Conservation (phyloP, 176 grass and related monocot genomes). For the Saccharum spontaneum region DNA sequence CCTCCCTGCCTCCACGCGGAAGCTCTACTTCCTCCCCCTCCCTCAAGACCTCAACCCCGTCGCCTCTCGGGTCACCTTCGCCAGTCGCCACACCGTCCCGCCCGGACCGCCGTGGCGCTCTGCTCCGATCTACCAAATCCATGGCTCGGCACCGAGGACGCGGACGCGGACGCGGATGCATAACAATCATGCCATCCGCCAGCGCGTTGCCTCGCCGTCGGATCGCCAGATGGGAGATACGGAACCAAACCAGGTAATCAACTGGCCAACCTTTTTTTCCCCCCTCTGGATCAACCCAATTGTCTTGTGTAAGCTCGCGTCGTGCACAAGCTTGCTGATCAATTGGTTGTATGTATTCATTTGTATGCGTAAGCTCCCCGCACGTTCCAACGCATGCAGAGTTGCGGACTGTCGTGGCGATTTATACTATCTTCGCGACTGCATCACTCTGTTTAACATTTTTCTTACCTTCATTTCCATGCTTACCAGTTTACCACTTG, state of each 20-base stretch:
- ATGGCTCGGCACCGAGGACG: neutral
- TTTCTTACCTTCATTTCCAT: neutral
- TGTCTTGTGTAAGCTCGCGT: neutral
- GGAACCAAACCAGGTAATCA: constrained; percentile 15
- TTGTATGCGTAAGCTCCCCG: neutral
- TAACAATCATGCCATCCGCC: neutral
- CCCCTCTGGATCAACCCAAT: neutral
- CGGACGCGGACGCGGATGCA: neutral
- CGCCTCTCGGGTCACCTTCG: neutral
- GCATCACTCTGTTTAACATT: constrained; percentile 2
- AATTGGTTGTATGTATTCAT: neutral
- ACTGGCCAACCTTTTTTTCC: neutral
- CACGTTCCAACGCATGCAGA: neutral
- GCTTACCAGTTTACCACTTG: neutral
- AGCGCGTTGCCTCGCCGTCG: neutral
- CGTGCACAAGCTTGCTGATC: neutral
- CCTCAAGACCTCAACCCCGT: neutral
- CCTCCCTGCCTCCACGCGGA: neutral
- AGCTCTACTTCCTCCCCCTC: neutral
- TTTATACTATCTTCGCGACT: neutral
- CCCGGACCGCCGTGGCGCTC: neutral
- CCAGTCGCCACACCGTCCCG: neutral
- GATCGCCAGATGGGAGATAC: neutral
- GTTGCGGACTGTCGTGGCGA: neutral
- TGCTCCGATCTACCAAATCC: neutral